Evolutionary conservation across 345 rosid genomes (phyloP).

Genomic region (Excoecaria agallocha): DNA sequence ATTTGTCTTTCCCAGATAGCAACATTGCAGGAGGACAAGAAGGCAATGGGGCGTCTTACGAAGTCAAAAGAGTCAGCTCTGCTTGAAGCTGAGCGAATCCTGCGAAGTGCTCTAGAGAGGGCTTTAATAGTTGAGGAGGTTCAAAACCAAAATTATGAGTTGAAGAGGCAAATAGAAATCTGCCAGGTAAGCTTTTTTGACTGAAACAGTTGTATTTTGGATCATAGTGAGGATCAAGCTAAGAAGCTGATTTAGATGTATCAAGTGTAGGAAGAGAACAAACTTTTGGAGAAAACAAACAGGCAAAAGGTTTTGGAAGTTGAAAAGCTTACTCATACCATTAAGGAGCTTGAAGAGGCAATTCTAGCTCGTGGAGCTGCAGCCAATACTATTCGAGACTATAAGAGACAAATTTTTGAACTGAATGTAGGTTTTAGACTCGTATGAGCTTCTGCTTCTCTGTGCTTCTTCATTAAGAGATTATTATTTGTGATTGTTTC

Average conservation of each 20-base stretch:
- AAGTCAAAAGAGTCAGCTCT: slow-evolving; percentile 81
- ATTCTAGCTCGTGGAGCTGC: slow-evolving; percentile 80
- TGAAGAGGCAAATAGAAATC: slow-evolving; percentile 84
- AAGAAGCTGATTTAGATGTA: not conserved
- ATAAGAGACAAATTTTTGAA: slow-evolving; percentile 65
- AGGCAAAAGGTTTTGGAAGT: slow-evolving; percentile 88
- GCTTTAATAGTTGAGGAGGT: slow-evolving; percentile 91
- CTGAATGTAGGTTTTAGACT: slow-evolving; percentile 50
- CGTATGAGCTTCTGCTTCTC: not conserved
- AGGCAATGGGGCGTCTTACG: slow-evolving; percentile 83
- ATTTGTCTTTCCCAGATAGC: slow-evolving; percentile 43
- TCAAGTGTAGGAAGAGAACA: slow-evolving; percentile 73
- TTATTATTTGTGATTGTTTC: not conserved
- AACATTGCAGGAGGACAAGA: slow-evolving; percentile 70
- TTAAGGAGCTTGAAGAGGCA: slow-evolving; percentile 78
- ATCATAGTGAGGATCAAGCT: not conserved
- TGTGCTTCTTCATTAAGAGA: not conserved
- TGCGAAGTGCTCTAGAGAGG: slow-evolving; percentile 86
- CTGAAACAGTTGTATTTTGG: not conserved
- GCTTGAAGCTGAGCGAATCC: slow-evolving; percentile 85
- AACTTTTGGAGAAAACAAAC: slow-evolving; percentile 82
- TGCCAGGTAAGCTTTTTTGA: slow-evolving; percentile 44
- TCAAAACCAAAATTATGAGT: slow-evolving; percentile 85
- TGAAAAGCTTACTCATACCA: slow-evolving; percentile 82
- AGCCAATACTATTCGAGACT: slow-evolving; percentile 76